Evolutionary conservation across 306 rosid genomes (phyloP).

Genomic region (Ormosia semicastrata): DNA sequence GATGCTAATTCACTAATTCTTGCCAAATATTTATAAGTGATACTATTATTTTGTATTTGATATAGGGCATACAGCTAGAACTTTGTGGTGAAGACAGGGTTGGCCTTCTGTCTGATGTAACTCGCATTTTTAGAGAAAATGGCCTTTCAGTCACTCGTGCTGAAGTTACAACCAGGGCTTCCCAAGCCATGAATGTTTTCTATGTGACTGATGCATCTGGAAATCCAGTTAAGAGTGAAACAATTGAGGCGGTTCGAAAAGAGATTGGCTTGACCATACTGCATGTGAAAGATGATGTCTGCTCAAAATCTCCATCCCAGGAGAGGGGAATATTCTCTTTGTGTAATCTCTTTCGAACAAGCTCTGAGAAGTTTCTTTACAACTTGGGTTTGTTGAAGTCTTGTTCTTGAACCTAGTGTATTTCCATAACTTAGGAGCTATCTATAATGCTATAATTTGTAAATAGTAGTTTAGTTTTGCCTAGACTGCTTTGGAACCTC

Average conservation of each 20-base stretch:
- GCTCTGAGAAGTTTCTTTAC: slow-evolving; percentile 87
- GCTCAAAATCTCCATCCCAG: slow-evolving; percentile 50
- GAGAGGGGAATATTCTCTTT: slow-evolving; percentile 68
- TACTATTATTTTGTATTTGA: slow-evolving; percentile 16
- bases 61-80: slow-evolving; percentile 88
- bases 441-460: slow-evolving; percentile 33
- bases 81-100: slow-evolving; percentile 81
- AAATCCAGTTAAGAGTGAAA: slow-evolving; percentile 73
- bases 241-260: slow-evolving; percentile 80
- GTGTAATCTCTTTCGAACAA: slow-evolving; percentile 65
- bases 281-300: slow-evolving; percentile 58
- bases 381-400: slow-evolving; percentile 89
- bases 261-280: slow-evolving; percentile 80
- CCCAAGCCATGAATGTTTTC: slow-evolving; percentile 79
- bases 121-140: slow-evolving; percentile 94
- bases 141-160: slow-evolving; percentile 91
- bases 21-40: not conserved
- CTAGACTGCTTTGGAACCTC: slow-evolving; percentile 33
- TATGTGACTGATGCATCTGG: slow-evolving; percentile 88
- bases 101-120: slow-evolving; percentile 90
- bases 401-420: slow-evolving; percentile 47
- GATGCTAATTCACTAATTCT: not conserved
- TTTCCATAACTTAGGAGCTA: not conserved
- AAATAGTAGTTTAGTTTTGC: slow-evolving; percentile 34
- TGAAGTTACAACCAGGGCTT: slow-evolving; percentile 82